Conservation (phyloP, 352 stramenopile species). For the Albugo candida region DNA sequence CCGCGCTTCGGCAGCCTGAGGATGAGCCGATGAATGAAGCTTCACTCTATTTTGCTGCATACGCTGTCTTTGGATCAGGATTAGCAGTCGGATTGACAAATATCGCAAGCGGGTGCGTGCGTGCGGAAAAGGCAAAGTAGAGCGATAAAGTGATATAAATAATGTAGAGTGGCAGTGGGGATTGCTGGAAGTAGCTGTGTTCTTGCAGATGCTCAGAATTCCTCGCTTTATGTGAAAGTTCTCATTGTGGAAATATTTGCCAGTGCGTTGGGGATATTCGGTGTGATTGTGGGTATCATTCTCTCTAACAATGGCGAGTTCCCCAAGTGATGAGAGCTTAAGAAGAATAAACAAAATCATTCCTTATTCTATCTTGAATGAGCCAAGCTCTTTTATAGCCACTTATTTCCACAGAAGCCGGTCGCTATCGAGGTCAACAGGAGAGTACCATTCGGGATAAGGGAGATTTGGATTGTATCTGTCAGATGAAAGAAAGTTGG, state of each 20-base stretch:
- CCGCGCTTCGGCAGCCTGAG: constrained; percentile 25
- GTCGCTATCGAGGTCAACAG: constrained; percentile 60
- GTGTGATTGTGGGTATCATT: constrained; percentile 97
- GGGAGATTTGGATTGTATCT: constrained; percentile 63
- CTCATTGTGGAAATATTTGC: constrained; percentile 99
- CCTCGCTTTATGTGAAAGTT: constrained; percentile 98
- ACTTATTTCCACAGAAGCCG: constrained; percentile 65
- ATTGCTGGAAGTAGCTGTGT: constrained; percentile 96
- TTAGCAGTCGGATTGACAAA: constrained; percentile 98
- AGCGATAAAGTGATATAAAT: not conserved
- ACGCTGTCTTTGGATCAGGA: constrained; percentile 94
- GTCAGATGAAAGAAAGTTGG: constrained; percentile 1
- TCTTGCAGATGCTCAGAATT: constrained; percentile 96
- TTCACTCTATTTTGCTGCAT: constrained; percentile 90
- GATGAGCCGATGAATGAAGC: constrained; percentile 58
- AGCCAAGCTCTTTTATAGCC: not conserved
- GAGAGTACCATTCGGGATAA: constrained; percentile 66
- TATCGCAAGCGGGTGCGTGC: constrained; percentile 80
- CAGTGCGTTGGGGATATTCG: constrained; percentile 96
- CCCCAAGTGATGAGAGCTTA: constrained; percentile 10
- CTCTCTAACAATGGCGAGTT: constrained; percentile 94
- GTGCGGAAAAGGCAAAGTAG: not conserved
- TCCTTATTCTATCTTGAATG: not conserved
- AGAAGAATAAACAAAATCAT: not conserved
- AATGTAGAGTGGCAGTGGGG: constrained; percentile 86